A percentile compares a stretch with the other conserved stretches of the same genome.
These are phyloP conservation scores for Elaphomyces granulatus DNA, from an alignment of 495 filamentous ascomycete species.

Conservation along the genomic window DNA sequence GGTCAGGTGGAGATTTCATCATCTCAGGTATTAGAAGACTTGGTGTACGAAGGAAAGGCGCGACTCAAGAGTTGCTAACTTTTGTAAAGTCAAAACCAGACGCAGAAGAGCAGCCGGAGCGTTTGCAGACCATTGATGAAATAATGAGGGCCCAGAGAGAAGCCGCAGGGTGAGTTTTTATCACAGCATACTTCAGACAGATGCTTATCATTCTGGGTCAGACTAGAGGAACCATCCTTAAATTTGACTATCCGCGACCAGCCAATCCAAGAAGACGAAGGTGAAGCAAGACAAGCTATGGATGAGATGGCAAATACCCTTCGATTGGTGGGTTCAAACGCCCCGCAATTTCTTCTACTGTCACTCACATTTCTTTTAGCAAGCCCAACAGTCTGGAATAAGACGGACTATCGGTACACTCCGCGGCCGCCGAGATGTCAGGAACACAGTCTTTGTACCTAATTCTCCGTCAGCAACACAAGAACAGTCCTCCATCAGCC, in stretches of 20 bases:
- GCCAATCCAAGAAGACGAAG: slow-evolving; percentile 85
- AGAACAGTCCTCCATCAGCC: slow-evolving; percentile 9
- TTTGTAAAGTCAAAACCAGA: slow-evolving; percentile 32
- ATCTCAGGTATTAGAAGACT: not conserved
- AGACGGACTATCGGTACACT: slow-evolving; percentile 60
- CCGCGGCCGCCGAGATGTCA: slow-evolving; percentile 78
- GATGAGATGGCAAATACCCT: slow-evolving; percentile 86
- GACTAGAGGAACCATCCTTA: slow-evolving; percentile 54
- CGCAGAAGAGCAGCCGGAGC: slow-evolving; percentile 53
- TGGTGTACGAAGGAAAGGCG: not conserved
- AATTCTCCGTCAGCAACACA: slow-evolving; percentile 25
- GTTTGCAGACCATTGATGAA: slow-evolving; percentile 53
- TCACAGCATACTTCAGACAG: not conserved
- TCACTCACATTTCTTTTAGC: slow-evolving; percentile 19
- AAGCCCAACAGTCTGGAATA: slow-evolving; percentile 40
- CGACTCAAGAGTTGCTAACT: slow-evolving; percentile 3
- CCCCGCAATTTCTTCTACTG: not conserved
- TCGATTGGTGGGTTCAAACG: slow-evolving; percentile 37
- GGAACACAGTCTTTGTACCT: slow-evolving; percentile 74
- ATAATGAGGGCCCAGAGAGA: slow-evolving; percentile 74
- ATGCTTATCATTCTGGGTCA: slow-evolving; percentile 21
- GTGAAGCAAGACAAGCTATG: slow-evolving; percentile 73
- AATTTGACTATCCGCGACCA: slow-evolving; percentile 88
- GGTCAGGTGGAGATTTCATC: not conserved
- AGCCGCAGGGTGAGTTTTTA: slow-evolving; percentile 40